Base-by-base conservation (phyloP, 352 stramenopile genomes). In the Paralagenidium karlingii region DNA sequence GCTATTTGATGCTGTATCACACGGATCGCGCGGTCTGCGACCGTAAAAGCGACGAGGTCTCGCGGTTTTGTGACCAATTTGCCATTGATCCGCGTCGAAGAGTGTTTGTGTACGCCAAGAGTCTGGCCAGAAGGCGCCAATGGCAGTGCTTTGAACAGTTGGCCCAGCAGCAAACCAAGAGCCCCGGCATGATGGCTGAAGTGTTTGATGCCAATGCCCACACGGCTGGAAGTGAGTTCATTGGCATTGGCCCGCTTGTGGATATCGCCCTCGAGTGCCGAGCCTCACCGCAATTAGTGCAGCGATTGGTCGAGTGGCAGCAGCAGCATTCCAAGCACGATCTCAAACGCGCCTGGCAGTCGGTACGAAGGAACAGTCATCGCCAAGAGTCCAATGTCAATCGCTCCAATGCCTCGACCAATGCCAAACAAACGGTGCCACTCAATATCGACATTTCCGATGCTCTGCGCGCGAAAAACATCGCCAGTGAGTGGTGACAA, bases 211-310 rank as follows among this genome's bases (percentile, higher is more conserved):
- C 38, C 50, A 20, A 34, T 45, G 11, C 49, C 54, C n/a, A 39
- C 49, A 5, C 36, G 38, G 31, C 28, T 21, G 41, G 40, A 28
- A 55, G 55, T 15, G 59, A 53, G 32, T 60, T 50, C 16, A 79
- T 85, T 38, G 75, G 75, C 5, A 85, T 75, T 45, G 75, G 75
- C 32, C 60, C 70, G 13, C 70, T 88, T 25, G 49, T 88, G 18
- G 70, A 85, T 53, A 55, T 83, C n/a, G 63, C 61, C 2, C 30
- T 68, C 18, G 34, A 54, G n/a, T 31, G 49, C n/a, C 44, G 69
- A 24, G 75, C 70, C 2, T 67, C 75, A 10, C 44, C 58, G 15
- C 43, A 55, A 13, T 42, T 84, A 15, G 28, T 83, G n/a, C n/a
- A n/a, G n/a, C n/a, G n/a, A n/a, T n/a, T n/a, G n/a, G n/a, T n/a